A percentile compares a stretch with the other conserved stretches of the same genome.
Conservation (phyloP, 1,284 basidiomycete species). For the Cutaneotrichosporon cyanovorans region DNA sequence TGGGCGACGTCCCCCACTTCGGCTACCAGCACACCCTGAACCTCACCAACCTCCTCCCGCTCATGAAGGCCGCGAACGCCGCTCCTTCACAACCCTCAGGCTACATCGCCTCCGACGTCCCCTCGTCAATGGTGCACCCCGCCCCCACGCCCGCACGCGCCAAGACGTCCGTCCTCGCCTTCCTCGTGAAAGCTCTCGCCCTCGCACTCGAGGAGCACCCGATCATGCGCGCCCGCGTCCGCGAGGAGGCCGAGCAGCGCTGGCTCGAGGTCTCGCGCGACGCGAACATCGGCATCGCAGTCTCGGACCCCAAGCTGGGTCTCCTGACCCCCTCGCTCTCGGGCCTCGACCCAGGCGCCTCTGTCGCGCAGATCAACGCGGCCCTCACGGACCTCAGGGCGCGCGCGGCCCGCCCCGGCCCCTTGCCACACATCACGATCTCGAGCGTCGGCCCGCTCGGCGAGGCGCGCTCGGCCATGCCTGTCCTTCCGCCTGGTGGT, state of each 20-base stretch:
- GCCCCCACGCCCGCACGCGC: slow-evolving; percentile 35
- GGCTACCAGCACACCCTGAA: slow-evolving; percentile 76
- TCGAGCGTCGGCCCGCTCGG: slow-evolving; percentile 79
- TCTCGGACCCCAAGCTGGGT: slow-evolving; percentile 60
- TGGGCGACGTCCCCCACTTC: slow-evolving; percentile 61
- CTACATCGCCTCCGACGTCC: slow-evolving; percentile 49
- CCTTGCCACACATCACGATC: slow-evolving; percentile 70
- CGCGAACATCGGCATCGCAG: slow-evolving; percentile 35
- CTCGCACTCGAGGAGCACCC: slow-evolving; percentile 63
- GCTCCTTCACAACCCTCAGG: slow-evolving; percentile 48
- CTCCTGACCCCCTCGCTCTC: slow-evolving; percentile 78
- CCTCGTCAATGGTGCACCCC: slow-evolving; percentile 45
- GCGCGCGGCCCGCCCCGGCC: slow-evolving; percentile 57
- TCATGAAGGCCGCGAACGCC: slow-evolving; percentile 59
- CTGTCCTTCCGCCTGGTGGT: slow-evolving; percentile 77
- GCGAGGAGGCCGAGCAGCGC: slow-evolving; percentile 19
- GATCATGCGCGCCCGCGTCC: slow-evolving; percentile 34
- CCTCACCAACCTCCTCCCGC: slow-evolving; percentile 66
- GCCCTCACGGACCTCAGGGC: slow-evolving; percentile 52
- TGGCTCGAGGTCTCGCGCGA: slow-evolving; percentile 34
- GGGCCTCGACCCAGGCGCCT: slow-evolving; percentile 56
- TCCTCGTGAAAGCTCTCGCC: slow-evolving; percentile 77
- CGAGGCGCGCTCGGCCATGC: slow-evolving; percentile 61
- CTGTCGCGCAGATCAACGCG: slow-evolving; percentile 53
- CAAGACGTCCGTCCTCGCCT: slow-evolving; percentile 67